A percentile compares a stretch with the other conserved stretches of the same genome.
Conservation (phyloP, 1,284 basidiomycete genomes). For the Cutaneotrichosporon sp. region DNA sequence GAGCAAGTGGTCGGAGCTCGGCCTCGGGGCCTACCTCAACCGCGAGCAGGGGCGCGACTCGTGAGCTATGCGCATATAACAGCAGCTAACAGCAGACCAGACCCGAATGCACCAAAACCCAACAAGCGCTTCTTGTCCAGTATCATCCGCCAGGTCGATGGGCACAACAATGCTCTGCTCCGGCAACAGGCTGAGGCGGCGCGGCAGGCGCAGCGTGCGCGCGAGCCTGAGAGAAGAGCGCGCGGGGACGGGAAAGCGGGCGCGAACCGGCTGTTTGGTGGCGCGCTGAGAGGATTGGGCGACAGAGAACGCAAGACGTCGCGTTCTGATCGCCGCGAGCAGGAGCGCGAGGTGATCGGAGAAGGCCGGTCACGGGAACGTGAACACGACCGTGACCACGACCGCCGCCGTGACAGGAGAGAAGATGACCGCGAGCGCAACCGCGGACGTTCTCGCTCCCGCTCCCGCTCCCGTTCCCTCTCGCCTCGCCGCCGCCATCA, state of each 20-base stretch:
- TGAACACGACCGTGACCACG: background rate
- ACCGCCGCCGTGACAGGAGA: background rate
- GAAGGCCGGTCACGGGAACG: constrained; percentile 2
- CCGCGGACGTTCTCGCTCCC: background rate
- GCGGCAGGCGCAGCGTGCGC: constrained; percentile 58
- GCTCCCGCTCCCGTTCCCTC: background rate
- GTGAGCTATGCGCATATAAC: constrained; percentile 60
- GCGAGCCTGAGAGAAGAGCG: background rate
- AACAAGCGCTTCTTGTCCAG: constrained; percentile 88
- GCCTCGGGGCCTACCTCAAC: constrained; percentile 44
- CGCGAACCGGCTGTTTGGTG: constrained; percentile 43
- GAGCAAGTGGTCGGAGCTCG: constrained; percentile 56
- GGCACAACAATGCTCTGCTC: constrained; percentile 82
- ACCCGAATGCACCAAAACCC: constrained; percentile 64
- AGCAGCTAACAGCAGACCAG: constrained; percentile 38
- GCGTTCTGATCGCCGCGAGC: constrained; percentile 34
- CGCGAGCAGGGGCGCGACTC: constrained; percentile 58
- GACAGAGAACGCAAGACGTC: background rate
- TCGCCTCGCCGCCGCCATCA: background rate
- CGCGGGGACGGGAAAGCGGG: constrained; percentile 7
- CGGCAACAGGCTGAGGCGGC: constrained; percentile 74
- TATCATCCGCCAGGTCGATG: constrained; percentile 86
- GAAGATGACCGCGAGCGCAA: background rate
- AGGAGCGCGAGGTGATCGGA: background rate
- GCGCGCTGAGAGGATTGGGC: constrained; percentile 34